These are phyloP conservation scores for Boletus tomentosulus DNA, from an alignment of 768 basidiomycete species.

Conservation along the genomic window DNA sequence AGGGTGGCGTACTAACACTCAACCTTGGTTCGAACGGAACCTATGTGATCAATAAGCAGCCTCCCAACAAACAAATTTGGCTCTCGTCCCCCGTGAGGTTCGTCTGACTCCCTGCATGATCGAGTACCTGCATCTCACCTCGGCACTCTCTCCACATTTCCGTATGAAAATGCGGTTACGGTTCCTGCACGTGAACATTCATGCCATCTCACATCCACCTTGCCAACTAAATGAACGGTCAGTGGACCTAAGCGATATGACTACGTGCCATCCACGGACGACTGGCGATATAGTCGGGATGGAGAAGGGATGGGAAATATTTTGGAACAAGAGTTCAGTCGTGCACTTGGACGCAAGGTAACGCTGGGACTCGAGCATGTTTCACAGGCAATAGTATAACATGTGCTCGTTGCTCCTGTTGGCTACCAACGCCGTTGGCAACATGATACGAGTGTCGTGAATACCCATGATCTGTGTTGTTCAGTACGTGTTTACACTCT, in stretches of 20 bases:
- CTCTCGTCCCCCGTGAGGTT: conserved; percentile 86
- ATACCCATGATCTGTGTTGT: conserved; percentile 11
- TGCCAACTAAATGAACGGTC: conserved; percentile 5
- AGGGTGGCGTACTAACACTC: conserved; percentile 92
- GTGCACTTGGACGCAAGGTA: conserved; percentile 34
- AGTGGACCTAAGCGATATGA: conserved; percentile 95
- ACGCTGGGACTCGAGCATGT: conserved; percentile 28
- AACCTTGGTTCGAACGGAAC: conserved; percentile 72
- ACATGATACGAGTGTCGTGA: background rate
- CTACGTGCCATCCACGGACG: conserved; percentile 49
- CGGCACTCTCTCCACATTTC: background rate
- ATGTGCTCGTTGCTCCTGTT: background rate
- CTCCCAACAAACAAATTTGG: conserved; percentile 97
- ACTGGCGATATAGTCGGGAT: conserved; percentile 79
- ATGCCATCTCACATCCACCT: background rate
- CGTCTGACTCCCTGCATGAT: conserved; percentile 13
- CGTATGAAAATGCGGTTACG: background rate
- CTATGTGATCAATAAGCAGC: conserved; percentile 96
- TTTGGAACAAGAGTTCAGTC: conserved; percentile 65
- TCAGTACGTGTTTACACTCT: conserved; percentile 1
- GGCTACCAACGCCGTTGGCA: background rate
- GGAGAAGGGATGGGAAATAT: conserved; percentile 54
- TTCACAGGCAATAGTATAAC: conserved; percentile 18
- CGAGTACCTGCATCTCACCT: background rate
- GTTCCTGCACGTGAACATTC: conserved; percentile 5